phyloP scores from a whole-genome alignment of 176 grass and related monocot species.

The Areca catechu region DNA sequence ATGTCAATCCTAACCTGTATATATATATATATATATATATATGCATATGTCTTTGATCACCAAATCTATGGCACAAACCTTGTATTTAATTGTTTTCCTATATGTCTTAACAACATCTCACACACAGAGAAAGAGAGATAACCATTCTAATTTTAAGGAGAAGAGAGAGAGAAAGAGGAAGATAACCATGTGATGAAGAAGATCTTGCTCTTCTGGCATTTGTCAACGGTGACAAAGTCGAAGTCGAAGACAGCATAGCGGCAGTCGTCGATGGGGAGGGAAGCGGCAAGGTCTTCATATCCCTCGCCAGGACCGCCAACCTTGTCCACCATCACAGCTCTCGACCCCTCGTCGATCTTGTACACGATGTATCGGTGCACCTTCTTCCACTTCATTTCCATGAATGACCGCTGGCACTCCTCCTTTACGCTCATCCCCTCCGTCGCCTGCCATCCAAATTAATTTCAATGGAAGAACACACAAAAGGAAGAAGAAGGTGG shows the following conservation, averaged over 20 bases:
- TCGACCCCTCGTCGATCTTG: conserved; percentile 93
- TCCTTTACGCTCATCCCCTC: conserved; percentile 89
- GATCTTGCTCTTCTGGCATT: conserved; percentile 99
- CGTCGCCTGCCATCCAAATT: conserved; percentile 36
- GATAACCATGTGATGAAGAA: conserved; percentile 88
- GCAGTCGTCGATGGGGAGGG: conserved; percentile 79
- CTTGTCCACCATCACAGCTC: conserved; percentile 77
- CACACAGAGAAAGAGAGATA: not conserved
- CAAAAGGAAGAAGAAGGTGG: too few relatives aligned
- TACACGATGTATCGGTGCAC: conserved; percentile 84
- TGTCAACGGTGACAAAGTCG: conserved; percentile 87
- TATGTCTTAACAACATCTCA: not conserved
- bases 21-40: too few relatives aligned
- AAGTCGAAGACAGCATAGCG: conserved; percentile 98
- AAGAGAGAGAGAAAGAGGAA: conserved; percentile 3
- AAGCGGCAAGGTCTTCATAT: conserved; percentile 74
- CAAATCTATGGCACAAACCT: too few relatives aligned
- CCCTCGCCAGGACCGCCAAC: conserved; percentile 74
- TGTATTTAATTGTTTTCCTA: not conserved
- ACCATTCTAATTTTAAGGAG: not conserved
- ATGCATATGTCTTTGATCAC: too few relatives aligned
- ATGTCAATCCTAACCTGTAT: too few relatives aligned
- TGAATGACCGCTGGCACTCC: conserved; percentile 82
- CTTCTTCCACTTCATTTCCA: conserved; percentile 95
- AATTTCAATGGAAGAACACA: not conserved